Evolutionary conservation across 2,329 filamentous ascomycete species (phyloP).

Genomic region (Grosmannia huntii): DNA sequence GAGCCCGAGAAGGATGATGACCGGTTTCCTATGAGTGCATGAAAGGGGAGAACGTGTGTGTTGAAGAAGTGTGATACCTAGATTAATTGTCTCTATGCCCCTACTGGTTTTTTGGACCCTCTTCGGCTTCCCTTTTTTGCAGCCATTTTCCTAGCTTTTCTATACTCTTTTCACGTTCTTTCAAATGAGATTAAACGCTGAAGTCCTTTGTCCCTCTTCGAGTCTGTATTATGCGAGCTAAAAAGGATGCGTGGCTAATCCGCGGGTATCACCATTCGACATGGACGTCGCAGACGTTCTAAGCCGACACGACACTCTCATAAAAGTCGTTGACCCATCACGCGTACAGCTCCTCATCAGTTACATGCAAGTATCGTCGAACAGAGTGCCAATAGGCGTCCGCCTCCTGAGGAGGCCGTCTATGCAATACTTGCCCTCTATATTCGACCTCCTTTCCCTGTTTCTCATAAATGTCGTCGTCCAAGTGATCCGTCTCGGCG

Average conservation of each 20-base stretch:
- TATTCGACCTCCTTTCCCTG: too few relatives aligned
- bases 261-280: not conserved
- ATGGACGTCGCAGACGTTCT: not conserved
- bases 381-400: slow-evolving; percentile 4
- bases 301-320: not conserved
- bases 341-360: slow-evolving; percentile 1
- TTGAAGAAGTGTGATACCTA: not conserved
- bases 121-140: not conserved
- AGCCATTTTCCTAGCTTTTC: not conserved
- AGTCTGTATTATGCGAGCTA: not conserved
- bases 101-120: not conserved
- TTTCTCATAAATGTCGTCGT: not conserved
- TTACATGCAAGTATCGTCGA: slow-evolving; percentile 1
- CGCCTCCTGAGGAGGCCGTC: not conserved
- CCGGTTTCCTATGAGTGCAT: slow-evolving; percentile 16
- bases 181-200: not conserved
- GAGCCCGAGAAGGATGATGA: slow-evolving; percentile 20
- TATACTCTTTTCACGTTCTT: not conserved
- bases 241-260: not conserved
- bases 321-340: not conserved
- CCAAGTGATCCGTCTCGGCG: not conserved
- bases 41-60: not conserved
- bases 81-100: not conserved
- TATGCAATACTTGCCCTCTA: not conserved
- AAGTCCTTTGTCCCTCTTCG: not conserved